A percentile compares a stretch with the other conserved stretches of the same genome.
These are phyloP conservation scores for Sclerospora graminicola DNA, from an alignment of 352 stramenopile genomes.

Conservation along the genomic window DNA sequence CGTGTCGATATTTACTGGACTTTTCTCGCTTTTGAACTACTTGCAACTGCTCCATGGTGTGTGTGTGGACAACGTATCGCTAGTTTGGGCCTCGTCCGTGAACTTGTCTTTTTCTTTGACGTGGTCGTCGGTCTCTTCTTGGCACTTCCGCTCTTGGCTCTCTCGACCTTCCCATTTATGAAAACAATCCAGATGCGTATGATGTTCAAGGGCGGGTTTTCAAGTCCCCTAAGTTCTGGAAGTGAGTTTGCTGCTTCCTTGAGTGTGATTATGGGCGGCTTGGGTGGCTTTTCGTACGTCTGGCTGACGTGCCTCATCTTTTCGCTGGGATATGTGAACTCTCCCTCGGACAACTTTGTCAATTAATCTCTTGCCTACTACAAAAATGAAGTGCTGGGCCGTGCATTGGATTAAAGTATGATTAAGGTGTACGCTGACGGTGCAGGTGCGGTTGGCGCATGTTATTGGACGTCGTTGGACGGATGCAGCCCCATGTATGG, in stretches of 20 bases:
- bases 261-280: constrained; percentile 56
- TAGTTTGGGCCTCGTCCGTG: constrained; percentile 54
- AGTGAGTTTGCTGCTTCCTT: constrained; percentile 75
- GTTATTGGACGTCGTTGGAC: constrained; percentile 52
- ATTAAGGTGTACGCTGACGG: constrained; percentile 65
- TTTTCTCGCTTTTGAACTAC: constrained; percentile 72
- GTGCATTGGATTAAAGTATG: constrained; percentile 45
- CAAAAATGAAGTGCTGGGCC: constrained; percentile 32
- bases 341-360: constrained; percentile 54
- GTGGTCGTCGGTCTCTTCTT: constrained; percentile 74
- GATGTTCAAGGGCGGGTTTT: constrained; percentile 88
- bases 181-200: constrained; percentile 83
- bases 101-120: constrained; percentile 84
- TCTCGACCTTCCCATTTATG: constrained; percentile 84
- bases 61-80: constrained; percentile 50
- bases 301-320: constrained; percentile 77
- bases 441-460: constrained; percentile 41
- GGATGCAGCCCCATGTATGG: constrained; percentile 41
- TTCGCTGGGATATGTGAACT: constrained; percentile 78
- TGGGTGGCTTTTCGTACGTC: constrained; percentile 67
- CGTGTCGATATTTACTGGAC: constrained; percentile 55
- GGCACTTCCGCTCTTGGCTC: constrained; percentile 52
- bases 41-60: constrained; percentile 60
- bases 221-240: constrained; percentile 64
- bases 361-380: constrained; percentile 83